A percentile compares a stretch with the other conserved stretches of the same genome.
Conservation (phyloP, 129 eudicot species). For the Scalesia atractyloides region DNA sequence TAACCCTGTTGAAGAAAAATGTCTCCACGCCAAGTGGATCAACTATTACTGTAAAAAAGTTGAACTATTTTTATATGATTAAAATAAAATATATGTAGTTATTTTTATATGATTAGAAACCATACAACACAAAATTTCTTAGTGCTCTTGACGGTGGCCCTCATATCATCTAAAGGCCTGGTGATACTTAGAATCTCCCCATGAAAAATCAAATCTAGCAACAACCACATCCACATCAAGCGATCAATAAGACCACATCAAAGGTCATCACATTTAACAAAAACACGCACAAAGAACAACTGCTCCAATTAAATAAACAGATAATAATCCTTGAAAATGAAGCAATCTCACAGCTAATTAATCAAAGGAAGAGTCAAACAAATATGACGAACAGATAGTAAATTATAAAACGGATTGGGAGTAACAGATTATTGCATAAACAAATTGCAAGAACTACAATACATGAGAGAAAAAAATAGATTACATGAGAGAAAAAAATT, state of each 20-base stretch:
- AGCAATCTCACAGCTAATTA: too few relatives aligned
- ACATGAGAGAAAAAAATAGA: too few relatives aligned
- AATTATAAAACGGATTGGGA: too few relatives aligned
- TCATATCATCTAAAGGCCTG: conserved; percentile 5
- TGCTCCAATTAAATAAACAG: too few relatives aligned
- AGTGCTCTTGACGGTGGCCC: conserved; percentile 5
- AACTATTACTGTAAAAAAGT: conserved; percentile 72
- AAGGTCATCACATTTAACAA: neutral
- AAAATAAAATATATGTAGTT: neutral
- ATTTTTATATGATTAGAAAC: too few relatives aligned
- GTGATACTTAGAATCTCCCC: conserved; percentile 48
- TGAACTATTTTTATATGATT: neutral
- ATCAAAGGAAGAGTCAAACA: too few relatives aligned
- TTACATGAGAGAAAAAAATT: too few relatives aligned
- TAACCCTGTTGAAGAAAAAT: conserved; percentile 73
- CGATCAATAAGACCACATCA: conserved; percentile 11
- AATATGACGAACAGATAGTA: too few relatives aligned
- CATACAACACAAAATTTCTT: conserved; percentile 16
- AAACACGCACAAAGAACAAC: neutral
- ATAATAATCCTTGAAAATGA: too few relatives aligned
- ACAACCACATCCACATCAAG: conserved; percentile 44
- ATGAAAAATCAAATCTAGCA: conserved; percentile 96
- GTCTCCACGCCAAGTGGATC: conserved; percentile 91
- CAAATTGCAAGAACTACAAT: too few relatives aligned
- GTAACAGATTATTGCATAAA: too few relatives aligned